Evolutionary conservation across 768 basidiomycete species (phyloP), one percentile per base, ranked within the genome.

Genomic region (Trametes gibbosa): DNA sequence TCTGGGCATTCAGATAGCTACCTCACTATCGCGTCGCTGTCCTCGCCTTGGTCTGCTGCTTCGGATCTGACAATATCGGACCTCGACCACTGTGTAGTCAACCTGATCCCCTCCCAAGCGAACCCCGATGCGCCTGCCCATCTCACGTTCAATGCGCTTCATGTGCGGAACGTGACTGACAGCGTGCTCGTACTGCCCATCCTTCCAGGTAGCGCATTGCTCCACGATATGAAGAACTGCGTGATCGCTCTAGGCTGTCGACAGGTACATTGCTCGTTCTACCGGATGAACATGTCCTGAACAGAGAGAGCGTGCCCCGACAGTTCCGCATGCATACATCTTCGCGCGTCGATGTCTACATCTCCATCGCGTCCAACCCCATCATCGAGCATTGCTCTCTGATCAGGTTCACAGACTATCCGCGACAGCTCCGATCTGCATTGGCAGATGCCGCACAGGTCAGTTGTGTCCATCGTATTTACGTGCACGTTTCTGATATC

Each of bases 261-360:
- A 68, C 94, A 96, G 81, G 94, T 92, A 66, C 27, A 74, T 37
- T 37, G 16, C 2, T n/a, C 2, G 24, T 9, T 13, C 17, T 1
- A 4, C 10, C 13, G 1, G n/a, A 49, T 5, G 17, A 32, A n/a
- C 5, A 10, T 42, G 24, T n/a, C n/a, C n/a, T 6, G 27, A 21
- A 19, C 3, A 13, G 25, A 45, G 13, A 40, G 23, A 46, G 32
- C 43, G n/a, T n/a, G 25, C 10, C 24, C 23, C 19, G 50, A 16
- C 68, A 96, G 94, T 93, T 94, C 69, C 86, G 94, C 43, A 93
- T 96, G 83, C 94, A 95, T 69, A 78, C 80, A 19, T 92, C 93
- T 1, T 76, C 68, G 0, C 59, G 75, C 9, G 81, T 87, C 0
- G 83, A 85, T 50, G 80, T 93, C 2, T 86, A 88, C 65, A 78